These are phyloP conservation scores for Hyphopichia fennica DNA, from an alignment of 1,139 yeast species.

Conservation along the genomic window DNA sequence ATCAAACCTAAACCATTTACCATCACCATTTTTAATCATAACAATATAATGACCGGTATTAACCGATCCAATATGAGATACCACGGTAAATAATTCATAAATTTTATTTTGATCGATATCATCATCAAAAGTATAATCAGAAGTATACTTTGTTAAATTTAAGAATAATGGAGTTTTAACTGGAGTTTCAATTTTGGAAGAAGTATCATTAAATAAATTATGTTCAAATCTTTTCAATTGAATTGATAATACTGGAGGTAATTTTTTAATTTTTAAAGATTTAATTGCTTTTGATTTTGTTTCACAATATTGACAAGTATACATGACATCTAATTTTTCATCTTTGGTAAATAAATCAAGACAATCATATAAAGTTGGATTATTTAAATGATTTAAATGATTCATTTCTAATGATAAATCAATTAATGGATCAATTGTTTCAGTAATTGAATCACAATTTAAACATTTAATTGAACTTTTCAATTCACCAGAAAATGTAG, in stretches of 20 bases:
- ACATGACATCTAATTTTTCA: conserved; percentile 74
- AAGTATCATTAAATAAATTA: conserved; percentile 48
- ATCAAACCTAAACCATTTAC: conserved; percentile 87
- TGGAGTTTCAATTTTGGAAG: conserved; percentile 74
- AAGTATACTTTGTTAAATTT: conserved; percentile 63
- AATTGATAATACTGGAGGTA: conserved; percentile 78
- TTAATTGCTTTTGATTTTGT: conserved; percentile 65
- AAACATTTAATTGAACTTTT: conserved; percentile 75
- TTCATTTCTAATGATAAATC: conserved; percentile 80
- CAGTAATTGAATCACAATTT: conserved; percentile 62
- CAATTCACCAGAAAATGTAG: conserved; percentile 72
- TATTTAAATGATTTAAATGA: conserved; percentile 18
- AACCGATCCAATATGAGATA: conserved; percentile 88
- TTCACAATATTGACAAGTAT: conserved; percentile 67
- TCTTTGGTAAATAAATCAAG: conserved; percentile 71
- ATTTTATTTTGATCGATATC: conserved; percentile 31
- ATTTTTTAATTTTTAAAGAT: conserved; percentile 61
- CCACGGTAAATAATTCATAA: conserved; percentile 82
- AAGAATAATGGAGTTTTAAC: conserved; percentile 72
- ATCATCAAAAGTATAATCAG: conserved; percentile 27
- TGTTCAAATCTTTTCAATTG: conserved; percentile 92
- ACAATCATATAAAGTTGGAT: conserved; percentile 55
- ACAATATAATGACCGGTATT: conserved; percentile 95
- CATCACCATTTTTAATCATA: conserved; percentile 66
- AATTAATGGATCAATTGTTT: conserved; percentile 84